These are phyloP conservation scores for Ramalina peruviana DNA, from an alignment of 495 filamentous ascomycete species.

Conservation along the genomic window DNA sequence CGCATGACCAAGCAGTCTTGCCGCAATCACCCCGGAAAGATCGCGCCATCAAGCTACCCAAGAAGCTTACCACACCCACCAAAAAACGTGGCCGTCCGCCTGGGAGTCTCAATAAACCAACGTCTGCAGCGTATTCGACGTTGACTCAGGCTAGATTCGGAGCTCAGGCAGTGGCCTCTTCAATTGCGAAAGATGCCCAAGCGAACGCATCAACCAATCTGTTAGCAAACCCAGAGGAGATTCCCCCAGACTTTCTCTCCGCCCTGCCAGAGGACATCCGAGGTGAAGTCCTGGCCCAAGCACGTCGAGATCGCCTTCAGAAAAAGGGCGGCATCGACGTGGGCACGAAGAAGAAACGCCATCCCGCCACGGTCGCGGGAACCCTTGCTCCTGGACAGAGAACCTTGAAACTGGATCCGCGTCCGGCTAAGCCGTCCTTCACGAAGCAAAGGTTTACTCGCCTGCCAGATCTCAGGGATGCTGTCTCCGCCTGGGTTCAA, in stretches of 20 bases:
- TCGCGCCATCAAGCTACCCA: conserved; percentile 28
- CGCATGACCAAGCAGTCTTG: conserved; percentile 26
- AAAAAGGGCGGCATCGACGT: conserved; percentile 27
- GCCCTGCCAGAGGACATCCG: conserved; percentile 73
- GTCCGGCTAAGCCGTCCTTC: conserved; percentile 45
- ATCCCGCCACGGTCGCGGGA: neutral
- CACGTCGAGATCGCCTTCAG: conserved; percentile 41
- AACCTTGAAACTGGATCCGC: conserved; percentile 34
- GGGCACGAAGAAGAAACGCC: conserved; percentile 8
- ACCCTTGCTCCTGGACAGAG: conserved; percentile 22
- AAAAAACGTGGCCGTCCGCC: conserved; percentile 39
- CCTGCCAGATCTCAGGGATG: conserved; percentile 42
- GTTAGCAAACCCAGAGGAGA: conserved; percentile 22
- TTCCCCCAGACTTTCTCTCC: conserved; percentile 61
- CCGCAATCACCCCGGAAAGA: conserved; percentile 46
- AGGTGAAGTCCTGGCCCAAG: conserved; percentile 59
- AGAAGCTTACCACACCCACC: conserved; percentile 39
- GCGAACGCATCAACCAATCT: neutral
- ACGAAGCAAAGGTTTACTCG: conserved; percentile 43
- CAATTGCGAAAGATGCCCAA: neutral
- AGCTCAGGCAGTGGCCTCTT: conserved; percentile 7
- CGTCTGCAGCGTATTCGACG: conserved; percentile 26
- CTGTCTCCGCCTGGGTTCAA: conserved; percentile 51
- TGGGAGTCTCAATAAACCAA: conserved; percentile 32
- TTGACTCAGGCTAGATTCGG: conserved; percentile 57